These are phyloP conservation scores for Deuterostichococcus epilithicus DNA, from an alignment of 139 green algal species.

Conservation along the genomic window DNA sequence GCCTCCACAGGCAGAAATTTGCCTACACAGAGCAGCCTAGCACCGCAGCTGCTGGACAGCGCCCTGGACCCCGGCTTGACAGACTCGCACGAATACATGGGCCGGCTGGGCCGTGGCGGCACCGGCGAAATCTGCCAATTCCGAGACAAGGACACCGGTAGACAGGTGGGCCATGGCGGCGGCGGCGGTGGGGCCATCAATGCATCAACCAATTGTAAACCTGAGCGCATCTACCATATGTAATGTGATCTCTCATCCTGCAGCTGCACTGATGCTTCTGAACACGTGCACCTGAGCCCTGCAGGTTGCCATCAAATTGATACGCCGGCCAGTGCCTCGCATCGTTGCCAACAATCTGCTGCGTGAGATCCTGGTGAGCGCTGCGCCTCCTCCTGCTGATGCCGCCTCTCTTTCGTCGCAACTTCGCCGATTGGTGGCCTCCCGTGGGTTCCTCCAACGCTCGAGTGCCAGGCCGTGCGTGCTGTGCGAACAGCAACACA, in stretches of 20 bases:
- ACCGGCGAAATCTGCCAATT: slow-evolving; percentile 74
- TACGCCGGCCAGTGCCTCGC: slow-evolving; percentile 58
- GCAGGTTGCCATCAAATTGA: slow-evolving; percentile 67
- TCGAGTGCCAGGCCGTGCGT: too few species aligned
- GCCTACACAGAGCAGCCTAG: neutral
- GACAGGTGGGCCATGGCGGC: neutral
- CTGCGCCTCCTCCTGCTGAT: too few species aligned
- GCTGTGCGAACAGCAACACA: too few species aligned
- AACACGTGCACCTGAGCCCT: too few species aligned
- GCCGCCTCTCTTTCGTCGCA: too few species aligned
- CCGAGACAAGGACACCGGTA: slow-evolving; percentile 17
- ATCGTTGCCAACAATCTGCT: slow-evolving; percentile 47
- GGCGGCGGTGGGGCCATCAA: too few species aligned
- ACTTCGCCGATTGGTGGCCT: too few species aligned
- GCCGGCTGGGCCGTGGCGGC: slow-evolving; percentile 30
- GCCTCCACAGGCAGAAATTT: too few species aligned
- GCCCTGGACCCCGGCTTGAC: neutral
- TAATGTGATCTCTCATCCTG: too few species aligned
- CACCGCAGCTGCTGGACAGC: neutral
- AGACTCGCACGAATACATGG: neutral
- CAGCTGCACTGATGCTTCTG: slow-evolving; percentile 1
- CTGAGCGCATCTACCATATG: too few species aligned
- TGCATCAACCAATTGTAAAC: too few species aligned
- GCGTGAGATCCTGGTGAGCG: slow-evolving; percentile 38
- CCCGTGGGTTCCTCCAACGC: too few species aligned